Evolutionary conservation across 371 early-diverging fungal species (phyloP).

Genomic region (Lichtheimia ornata): DNA sequence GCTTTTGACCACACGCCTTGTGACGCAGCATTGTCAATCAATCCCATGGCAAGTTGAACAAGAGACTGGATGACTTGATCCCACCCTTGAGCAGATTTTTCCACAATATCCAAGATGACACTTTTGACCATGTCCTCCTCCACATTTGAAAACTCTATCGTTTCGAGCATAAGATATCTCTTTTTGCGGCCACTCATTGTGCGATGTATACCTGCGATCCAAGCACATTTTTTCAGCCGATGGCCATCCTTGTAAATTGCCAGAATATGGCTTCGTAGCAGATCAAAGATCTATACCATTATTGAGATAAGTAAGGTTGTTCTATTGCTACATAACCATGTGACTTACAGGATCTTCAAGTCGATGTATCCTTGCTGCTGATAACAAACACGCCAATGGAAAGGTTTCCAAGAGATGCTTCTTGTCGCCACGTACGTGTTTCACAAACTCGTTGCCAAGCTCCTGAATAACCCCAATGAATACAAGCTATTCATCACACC

Average conservation of each 20-base stretch:
- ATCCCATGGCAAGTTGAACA: conserved; percentile 52
- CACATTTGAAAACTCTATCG: conserved; percentile 20
- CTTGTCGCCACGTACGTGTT: conserved; percentile 52
- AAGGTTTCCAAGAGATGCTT: conserved; percentile 47
- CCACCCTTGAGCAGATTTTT: conserved; percentile 57
- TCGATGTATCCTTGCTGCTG: conserved; percentile 62
- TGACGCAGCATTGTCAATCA: conserved; percentile 51
- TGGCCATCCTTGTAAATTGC: conserved; percentile 55
- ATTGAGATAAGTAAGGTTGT: not conserved
- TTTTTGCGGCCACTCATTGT: not conserved
- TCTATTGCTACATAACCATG: not conserved
- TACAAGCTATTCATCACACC: not conserved
- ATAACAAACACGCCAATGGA: conserved; percentile 54
- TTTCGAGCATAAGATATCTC: not conserved
- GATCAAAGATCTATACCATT: conserved; percentile 42
- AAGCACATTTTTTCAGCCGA: conserved; percentile 44
- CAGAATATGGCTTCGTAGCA: conserved; percentile 47
- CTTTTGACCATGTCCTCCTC: conserved; percentile 12
- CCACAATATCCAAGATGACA: conserved; percentile 31
- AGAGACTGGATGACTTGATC: conserved; percentile 66
- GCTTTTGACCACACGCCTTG: conserved; percentile 21
- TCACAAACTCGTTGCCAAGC: conserved; percentile 58
- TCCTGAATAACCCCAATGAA: conserved; percentile 22
- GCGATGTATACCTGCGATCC: conserved; percentile 48
- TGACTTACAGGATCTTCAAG: conserved; percentile 51